Conservation (phyloP, 192 early-diverging fungal species). For the Coemansia sp. region DNA sequence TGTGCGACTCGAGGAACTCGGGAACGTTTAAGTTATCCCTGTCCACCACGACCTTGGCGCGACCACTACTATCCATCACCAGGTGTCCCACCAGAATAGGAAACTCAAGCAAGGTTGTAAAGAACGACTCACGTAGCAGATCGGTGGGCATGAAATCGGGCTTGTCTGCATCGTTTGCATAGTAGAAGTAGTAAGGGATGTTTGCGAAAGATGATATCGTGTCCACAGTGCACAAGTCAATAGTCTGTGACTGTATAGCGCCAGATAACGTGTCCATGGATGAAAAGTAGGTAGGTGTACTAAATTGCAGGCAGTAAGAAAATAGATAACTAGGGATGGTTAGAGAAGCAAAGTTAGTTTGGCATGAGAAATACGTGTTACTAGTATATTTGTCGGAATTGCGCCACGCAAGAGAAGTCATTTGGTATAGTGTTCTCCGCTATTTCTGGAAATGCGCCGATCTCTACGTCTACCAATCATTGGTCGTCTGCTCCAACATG, state of each 20-base stretch:
- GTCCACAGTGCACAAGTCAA: neutral
- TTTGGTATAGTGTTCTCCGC: neutral
- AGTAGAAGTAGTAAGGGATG: slow-evolving; percentile 8
- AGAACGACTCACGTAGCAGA: slow-evolving; percentile 3
- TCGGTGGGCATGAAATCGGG: slow-evolving; percentile 12
- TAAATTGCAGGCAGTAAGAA: neutral
- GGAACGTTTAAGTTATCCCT: slow-evolving; percentile 8
- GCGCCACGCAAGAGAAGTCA: neutral
- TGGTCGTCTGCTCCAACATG: neutral
- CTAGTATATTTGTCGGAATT: neutral
- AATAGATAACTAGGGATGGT: neutral
- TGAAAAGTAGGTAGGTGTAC: neutral
- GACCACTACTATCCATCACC: neutral
- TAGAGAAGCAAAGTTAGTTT: neutral
- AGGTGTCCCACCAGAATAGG: slow-evolving; percentile 15
- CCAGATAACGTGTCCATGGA: neutral
- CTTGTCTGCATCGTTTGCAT: neutral
- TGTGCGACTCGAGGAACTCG: neutral
- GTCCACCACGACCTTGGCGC: slow-evolving; percentile 5
- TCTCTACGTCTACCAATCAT: neutral
- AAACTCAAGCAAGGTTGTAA: neutral
- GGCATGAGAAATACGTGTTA: neutral
- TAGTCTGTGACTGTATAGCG: slow-evolving; percentile 1
- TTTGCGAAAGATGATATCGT: neutral
- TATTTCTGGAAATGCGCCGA: neutral